These are phyloP conservation scores for Wickerhamiella occidentalis DNA, from an alignment of 805 yeast species.

Conservation along the genomic window DNA sequence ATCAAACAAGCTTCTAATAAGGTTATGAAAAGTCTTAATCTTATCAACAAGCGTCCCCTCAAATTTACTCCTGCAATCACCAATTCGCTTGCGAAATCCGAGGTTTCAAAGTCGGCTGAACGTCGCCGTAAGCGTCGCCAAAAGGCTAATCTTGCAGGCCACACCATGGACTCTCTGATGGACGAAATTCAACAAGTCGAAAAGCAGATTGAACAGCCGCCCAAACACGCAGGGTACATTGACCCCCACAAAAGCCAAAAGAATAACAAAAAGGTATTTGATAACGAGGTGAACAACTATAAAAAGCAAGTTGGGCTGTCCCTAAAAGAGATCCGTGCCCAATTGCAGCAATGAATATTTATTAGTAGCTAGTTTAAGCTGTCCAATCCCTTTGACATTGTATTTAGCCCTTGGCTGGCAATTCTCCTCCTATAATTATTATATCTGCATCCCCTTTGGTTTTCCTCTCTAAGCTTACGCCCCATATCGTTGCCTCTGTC, in stretches of 20 bases:
- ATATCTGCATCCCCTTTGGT: too few species aligned
- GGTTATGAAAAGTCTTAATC: constrained; percentile 22
- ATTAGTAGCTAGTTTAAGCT: background rate
- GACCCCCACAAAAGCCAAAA: constrained; percentile 13
- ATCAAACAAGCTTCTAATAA: constrained; percentile 19
- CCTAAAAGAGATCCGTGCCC: constrained; percentile 4
- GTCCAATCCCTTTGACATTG: too few species aligned
- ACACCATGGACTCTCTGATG: constrained; percentile 18
- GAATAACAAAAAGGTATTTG: constrained; percentile 7
- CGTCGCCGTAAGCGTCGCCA: constrained; percentile 17
- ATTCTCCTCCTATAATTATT: too few species aligned
- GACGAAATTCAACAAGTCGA: constrained; percentile 16
- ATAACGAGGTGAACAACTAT: constrained; percentile 2
- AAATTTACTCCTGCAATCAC: constrained; percentile 15
- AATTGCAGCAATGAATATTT: constrained; percentile 1
- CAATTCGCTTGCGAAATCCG: constrained; percentile 18
- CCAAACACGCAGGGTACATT: constrained; percentile 11
- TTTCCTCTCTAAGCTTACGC: background rate
- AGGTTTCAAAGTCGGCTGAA: constrained; percentile 18
- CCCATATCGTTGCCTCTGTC: too few species aligned
- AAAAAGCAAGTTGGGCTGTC: constrained; percentile 10
- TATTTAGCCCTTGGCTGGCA: too few species aligned
- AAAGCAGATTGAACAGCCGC: constrained; percentile 3
- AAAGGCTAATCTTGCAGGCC: constrained; percentile 19
- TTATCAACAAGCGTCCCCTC: constrained; percentile 13